Percentiles rank a stretch among this genome's conserved stretches.
These are phyloP conservation scores for Hysterium pulicare DNA, from an alignment of 2,329 filamentous ascomycete species.

Conservation along the genomic window DNA sequence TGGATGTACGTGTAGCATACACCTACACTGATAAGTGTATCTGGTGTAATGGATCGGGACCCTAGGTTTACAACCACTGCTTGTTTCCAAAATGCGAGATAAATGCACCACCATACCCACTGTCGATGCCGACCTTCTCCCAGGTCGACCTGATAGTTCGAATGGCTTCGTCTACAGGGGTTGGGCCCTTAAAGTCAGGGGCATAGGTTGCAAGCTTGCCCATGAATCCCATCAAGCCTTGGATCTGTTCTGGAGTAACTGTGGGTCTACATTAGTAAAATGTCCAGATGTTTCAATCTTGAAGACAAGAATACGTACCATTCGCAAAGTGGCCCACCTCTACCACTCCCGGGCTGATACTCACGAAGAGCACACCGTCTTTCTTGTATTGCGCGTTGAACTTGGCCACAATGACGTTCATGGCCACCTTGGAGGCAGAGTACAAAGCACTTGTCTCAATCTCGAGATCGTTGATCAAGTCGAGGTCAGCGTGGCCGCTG, in stretches of 20 bases:
- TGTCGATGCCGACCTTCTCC: conserved; percentile 41
- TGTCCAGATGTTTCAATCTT: not conserved
- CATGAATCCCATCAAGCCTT: conserved; percentile 26
- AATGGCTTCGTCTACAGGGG: conserved; percentile 18
- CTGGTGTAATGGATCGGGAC: not conserved
- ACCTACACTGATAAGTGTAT: not conserved
- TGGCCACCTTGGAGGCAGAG: conserved; percentile 37
- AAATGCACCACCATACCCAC: conserved; percentile 48
- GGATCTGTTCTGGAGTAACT: conserved; percentile 16
- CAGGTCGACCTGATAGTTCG: conserved; percentile 24
- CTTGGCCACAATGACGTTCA: conserved; percentile 43
- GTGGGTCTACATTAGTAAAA: conserved; percentile 3
- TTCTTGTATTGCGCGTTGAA: conserved; percentile 33
- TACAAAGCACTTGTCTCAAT: conserved; percentile 31
- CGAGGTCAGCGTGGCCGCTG: conserved; percentile 34
- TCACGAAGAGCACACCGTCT: conserved; percentile 20
- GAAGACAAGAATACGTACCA: conserved; percentile 11
- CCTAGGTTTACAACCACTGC: conserved; percentile 45
- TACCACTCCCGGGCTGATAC: conserved; percentile 19
- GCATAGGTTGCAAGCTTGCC: conserved; percentile 9
- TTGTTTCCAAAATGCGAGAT: conserved; percentile 53
- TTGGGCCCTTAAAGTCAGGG: not conserved
- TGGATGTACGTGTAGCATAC: too few relatives aligned
- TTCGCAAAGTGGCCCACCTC: conserved; percentile 15
- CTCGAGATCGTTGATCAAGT: conserved; percentile 19